Percentiles rank a stretch among this genome's conserved stretches.
Conservation (phyloP, 2,329 filamentous ascomycete genomes). For the Dactylellina haptotyla region DNA sequence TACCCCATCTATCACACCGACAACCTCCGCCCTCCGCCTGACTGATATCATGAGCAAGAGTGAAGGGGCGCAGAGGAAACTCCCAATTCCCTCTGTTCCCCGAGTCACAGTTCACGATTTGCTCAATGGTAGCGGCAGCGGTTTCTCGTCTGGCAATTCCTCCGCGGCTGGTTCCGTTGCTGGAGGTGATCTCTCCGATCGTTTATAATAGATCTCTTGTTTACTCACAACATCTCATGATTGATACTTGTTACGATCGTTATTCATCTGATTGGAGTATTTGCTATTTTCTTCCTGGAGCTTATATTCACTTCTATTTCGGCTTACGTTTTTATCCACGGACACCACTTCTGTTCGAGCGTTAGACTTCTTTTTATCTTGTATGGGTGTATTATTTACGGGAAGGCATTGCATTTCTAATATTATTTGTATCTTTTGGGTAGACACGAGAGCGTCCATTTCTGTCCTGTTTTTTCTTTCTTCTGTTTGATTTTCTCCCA, state of each 20-base stretch:
- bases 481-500: background rate
- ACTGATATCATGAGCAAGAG: constrained; percentile 91
- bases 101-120: constrained; percentile 89
- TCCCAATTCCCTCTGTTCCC: constrained; percentile 89
- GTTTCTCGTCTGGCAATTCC: constrained; percentile 77
- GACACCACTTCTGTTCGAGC: background rate
- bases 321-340: background rate
- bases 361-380: constrained; percentile 10
- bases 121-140: constrained; percentile 70
- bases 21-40: constrained; percentile 76
- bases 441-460: constrained; percentile 9
- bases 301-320: background rate
- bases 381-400: constrained; percentile 26
- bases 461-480: background rate
- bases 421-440: background rate
- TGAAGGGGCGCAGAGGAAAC: constrained; percentile 86
- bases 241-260: constrained; percentile 3
- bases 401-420: constrained; percentile 34
- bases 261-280: background rate
- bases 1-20: constrained; percentile 48
- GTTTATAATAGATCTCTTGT: constrained; percentile 60
- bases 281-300: background rate
- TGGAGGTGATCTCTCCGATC: constrained; percentile 74
- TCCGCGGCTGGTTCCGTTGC: constrained; percentile 81
- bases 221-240: background rate